These are phyloP conservation scores for Neofusicoccum umdonicola DNA, from an alignment of 2,329 filamentous ascomycete genomes.

Conservation along the genomic window DNA sequence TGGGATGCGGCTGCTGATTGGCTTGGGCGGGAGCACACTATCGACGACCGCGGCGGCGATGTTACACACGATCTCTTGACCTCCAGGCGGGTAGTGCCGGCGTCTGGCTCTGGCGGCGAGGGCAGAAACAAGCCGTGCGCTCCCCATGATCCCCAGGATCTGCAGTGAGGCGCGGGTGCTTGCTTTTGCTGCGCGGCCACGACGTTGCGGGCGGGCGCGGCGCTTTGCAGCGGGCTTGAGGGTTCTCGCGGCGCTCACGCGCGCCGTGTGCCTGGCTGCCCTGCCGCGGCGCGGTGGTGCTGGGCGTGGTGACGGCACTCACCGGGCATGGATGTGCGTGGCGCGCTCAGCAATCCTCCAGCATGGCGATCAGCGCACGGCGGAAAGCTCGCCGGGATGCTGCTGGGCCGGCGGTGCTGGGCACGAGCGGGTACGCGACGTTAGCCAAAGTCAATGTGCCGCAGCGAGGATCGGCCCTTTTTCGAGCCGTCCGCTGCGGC, in stretches of 20 bases:
- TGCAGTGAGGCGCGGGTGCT: not conserved
- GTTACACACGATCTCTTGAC: constrained; percentile 7
- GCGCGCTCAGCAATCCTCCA: not conserved
- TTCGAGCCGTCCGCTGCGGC: not conserved
- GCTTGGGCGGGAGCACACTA: not conserved
- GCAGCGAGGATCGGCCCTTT: constrained; percentile 15
- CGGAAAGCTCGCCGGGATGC: constrained; percentile 12
- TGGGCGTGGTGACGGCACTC: not conserved
- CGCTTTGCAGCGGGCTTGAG: not conserved
- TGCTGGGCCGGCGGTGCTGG: not conserved
- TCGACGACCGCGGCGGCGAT: not conserved
- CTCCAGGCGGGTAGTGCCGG: not conserved
- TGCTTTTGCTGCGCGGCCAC: not conserved
- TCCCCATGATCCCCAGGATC: constrained; percentile 8
- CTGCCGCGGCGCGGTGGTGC: not conserved
- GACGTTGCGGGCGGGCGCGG: not conserved
- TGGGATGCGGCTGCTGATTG: not conserved
- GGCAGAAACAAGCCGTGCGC: constrained; percentile 6
- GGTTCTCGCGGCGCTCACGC: not conserved
- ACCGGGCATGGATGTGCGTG: constrained; percentile 7
- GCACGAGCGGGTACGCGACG: constrained; percentile 11
- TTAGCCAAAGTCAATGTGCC: constrained; percentile 11
- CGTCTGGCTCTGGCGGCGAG: not conserved
- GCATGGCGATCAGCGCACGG: not conserved
- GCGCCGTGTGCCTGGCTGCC: too few species aligned